A percentile compares a stretch with the other conserved stretches of the same genome.
phyloP scores from a whole-genome alignment of 768 basidiomycete species.

The Cystobasidium onofrii region DNA sequence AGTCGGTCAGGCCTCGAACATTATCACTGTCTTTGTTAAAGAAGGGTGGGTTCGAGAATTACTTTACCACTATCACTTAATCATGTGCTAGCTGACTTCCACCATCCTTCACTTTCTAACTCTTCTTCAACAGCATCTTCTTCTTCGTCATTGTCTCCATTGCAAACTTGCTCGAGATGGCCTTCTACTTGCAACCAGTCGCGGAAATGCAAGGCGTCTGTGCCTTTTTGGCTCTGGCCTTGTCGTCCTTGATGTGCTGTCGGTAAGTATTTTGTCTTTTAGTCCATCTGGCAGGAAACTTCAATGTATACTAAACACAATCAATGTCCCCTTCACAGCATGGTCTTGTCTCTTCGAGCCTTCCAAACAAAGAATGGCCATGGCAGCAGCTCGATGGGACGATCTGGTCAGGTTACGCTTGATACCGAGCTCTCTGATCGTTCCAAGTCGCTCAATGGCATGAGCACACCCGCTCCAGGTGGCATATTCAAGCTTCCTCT shows the following conservation, averaged over 20 bases:
- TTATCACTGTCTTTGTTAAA: not conserved
- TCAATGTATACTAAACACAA: too few species aligned
- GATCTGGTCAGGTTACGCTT: not conserved
- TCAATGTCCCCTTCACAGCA: not conserved
- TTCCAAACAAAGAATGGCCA: not conserved
- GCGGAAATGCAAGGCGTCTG: constrained; percentile 10
- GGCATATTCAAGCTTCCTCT: not conserved
- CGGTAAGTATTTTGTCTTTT: too few species aligned
- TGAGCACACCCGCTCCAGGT: not conserved
- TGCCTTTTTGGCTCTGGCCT: not conserved
- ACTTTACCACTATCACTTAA: too few species aligned
- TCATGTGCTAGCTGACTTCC: too few species aligned
- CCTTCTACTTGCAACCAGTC: constrained; percentile 7
- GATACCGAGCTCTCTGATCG: not conserved
- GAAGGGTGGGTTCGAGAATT: constrained; percentile 16
- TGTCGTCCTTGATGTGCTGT: constrained; percentile 3
- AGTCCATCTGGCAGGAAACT: too few species aligned
- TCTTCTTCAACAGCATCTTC: not conserved
- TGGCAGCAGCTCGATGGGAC: not conserved
- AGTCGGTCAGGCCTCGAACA: not conserved
- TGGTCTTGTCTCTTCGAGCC: not conserved
- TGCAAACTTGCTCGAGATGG: not conserved
- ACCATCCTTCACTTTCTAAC: too few species aligned
- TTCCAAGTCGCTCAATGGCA: not conserved
- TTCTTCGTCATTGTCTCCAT: constrained; percentile 2